Evolutionary conservation across 306 rosid species (phyloP).

Genomic region (Vigna angularis): DNA sequence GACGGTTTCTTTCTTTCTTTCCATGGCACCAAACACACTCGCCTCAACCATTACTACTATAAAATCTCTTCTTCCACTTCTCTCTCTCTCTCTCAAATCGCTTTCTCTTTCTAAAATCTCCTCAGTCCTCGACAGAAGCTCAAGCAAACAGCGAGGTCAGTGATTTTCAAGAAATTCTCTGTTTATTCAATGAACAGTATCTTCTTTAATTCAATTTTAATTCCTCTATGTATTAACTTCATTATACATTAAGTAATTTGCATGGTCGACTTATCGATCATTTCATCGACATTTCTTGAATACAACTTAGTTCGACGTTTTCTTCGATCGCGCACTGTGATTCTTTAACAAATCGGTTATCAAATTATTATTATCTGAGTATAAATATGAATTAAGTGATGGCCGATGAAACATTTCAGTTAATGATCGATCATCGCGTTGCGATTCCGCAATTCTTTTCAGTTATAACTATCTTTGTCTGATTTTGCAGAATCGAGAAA

Average conservation of each 20-base stretch:
- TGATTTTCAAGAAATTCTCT: background rate
- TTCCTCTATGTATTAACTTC: background rate
- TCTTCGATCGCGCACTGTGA: background rate
- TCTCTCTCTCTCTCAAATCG: conserved; percentile 40
- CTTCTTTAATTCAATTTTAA: background rate
- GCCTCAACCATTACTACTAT: conserved; percentile 38
- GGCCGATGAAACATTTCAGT: background rate
- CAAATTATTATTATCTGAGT: conserved; percentile 1
- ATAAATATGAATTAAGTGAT: background rate
- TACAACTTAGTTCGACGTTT: background rate
- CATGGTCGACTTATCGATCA: background rate
- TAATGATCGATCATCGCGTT: conserved; percentile 19
- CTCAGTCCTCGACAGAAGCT: conserved; percentile 29
- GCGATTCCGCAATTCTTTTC: background rate
- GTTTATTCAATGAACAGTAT: background rate
- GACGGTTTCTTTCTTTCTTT: conserved; percentile 47
- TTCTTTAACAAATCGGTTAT: background rate
- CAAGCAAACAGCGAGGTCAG: conserved; percentile 41
- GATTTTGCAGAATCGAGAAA: conserved; percentile 35
- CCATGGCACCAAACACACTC: conserved; percentile 54
- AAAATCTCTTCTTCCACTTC: conserved; percentile 34
- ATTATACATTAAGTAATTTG: background rate
- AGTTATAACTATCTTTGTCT: background rate
- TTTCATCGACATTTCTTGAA: conserved; percentile 37
- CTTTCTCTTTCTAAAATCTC: conserved; percentile 44